Evolutionary conservation across 768 basidiomycete species (phyloP).

Genomic region (Suillus sp.): DNA sequence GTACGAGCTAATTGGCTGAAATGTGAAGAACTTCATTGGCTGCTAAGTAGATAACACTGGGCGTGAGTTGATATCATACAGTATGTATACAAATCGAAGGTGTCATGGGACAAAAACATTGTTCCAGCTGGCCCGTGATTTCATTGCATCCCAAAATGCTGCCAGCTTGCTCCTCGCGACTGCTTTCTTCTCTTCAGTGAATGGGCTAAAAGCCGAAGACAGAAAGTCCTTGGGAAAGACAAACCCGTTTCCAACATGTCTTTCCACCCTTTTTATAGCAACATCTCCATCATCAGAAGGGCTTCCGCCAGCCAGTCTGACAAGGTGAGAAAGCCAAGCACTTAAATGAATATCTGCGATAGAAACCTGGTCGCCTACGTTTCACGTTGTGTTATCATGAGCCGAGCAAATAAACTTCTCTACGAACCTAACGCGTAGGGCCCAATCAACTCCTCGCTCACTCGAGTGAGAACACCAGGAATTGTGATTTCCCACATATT

Average conservation of each 20-base stretch:
- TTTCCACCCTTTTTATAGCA: constrained; percentile 54
- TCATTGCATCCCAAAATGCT: constrained; percentile 72
- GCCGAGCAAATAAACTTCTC: not conserved
- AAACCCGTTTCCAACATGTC: constrained; percentile 49
- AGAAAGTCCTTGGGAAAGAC: constrained; percentile 45
- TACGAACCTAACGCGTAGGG: constrained; percentile 65
- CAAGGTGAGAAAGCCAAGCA: constrained; percentile 70
- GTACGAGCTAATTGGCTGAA: not conserved
- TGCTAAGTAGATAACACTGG: not conserved
- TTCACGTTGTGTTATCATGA: not conserved
- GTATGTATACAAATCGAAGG: not conserved
- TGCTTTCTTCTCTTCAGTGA: constrained; percentile 27
- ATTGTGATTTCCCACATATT: constrained; percentile 56
- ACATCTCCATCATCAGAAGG: constrained; percentile 51
- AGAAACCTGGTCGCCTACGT: constrained; percentile 77
- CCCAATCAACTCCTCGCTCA: constrained; percentile 62
- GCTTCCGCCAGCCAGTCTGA: constrained; percentile 57
- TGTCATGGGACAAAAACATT: constrained; percentile 46
- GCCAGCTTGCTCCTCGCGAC: constrained; percentile 55
- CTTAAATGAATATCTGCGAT: constrained; percentile 81
- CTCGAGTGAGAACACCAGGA: constrained; percentile 44
- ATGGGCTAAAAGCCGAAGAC: constrained; percentile 12
- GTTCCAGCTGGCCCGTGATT: constrained; percentile 70
- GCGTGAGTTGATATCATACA: not conserved
- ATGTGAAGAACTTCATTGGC: not conserved